Evolutionary conservation across 352 stramenopile species (phyloP), one percentile per base, ranked within the genome.

Genomic region (Globisporangium okanoganense): DNA sequence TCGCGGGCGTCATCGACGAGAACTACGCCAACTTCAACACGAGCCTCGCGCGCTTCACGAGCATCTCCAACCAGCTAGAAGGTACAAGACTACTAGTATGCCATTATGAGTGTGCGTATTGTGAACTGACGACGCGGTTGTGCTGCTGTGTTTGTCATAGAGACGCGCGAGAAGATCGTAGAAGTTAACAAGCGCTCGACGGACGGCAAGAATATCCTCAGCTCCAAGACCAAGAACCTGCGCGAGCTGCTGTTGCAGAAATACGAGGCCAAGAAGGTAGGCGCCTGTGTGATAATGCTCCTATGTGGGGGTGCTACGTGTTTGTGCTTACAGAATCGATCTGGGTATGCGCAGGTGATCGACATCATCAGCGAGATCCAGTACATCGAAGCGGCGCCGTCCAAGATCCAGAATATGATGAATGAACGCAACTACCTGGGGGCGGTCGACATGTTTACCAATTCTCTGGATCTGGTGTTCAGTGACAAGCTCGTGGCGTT

Each of bases 11-110:
- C 40, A 83, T 95, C 54, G 85, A 95, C 64, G 71, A 90, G 56
- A 93, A 87, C 67, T 93, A 87, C 50, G 67, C 75, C 68, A 93
- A 92, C 61, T 92, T 93, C 58, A 95, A 95, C 69, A 89, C 80
- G 44, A 92, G 80, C 62, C 79, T 95, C 40, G 79, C 74, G 66
- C 79, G 79, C 41, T 95, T 95, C 69, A 82, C 79, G 20, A 69
- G 69, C 56, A 92, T 92, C 54, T 89, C 82, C 1, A 82, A 87
- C 47, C 85, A 92, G 47, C 66, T 92, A 16, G 75, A 92, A 79
- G 85, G 85, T 90, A 55, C 13, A 14, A 24, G 45, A 41, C 9
- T 1, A 3, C 6, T 8, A 7, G 18, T 38, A 35, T 27, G 51
- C 2, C 16, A 55, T 16, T 9, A 20, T 35, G 20, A 16, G n/a